phyloP scores from a whole-genome alignment of 2,329 filamentous ascomycete species.

The Verticillium tricorpus region DNA sequence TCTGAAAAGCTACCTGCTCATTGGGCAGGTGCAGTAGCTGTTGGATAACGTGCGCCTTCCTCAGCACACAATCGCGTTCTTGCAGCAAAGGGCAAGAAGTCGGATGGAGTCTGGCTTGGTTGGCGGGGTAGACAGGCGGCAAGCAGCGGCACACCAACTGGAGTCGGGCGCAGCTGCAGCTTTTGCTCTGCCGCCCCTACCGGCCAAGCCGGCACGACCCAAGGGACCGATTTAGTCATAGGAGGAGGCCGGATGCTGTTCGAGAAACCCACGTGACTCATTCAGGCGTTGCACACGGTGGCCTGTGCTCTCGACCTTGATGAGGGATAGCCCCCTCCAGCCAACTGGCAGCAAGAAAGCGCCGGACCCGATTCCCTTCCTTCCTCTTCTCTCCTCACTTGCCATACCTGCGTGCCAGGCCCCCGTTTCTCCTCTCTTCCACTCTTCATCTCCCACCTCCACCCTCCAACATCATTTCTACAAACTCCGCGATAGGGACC shows the following conservation, averaged over 20 bases:
- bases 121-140: constrained; percentile 3
- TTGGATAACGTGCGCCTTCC: background rate
- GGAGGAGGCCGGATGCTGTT: background rate
- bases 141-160: background rate
- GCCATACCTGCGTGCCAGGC: background rate
- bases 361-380: background rate
- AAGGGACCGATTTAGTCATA: background rate
- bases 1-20: constrained; percentile 6
- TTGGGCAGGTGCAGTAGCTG: constrained; percentile 2
- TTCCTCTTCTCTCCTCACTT: background rate
- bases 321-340: background rate
- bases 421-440: background rate
- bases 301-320: background rate
- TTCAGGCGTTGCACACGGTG: background rate
- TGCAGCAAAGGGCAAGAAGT: background rate
- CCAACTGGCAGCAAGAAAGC: background rate
- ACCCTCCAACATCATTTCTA: background rate
- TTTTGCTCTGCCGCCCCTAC: background rate
- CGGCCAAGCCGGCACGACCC: background rate
- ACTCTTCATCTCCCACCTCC: background rate
- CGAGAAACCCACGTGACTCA: background rate
- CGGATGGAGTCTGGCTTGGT: background rate
- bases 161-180: background rate
- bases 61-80: background rate
- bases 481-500: background rate